A percentile compares a stretch with the other conserved stretches of the same genome.
These are phyloP conservation scores for Linnemannia hyalina DNA, from an alignment of 192 early-diverging fungal species.

Conservation along the genomic window DNA sequence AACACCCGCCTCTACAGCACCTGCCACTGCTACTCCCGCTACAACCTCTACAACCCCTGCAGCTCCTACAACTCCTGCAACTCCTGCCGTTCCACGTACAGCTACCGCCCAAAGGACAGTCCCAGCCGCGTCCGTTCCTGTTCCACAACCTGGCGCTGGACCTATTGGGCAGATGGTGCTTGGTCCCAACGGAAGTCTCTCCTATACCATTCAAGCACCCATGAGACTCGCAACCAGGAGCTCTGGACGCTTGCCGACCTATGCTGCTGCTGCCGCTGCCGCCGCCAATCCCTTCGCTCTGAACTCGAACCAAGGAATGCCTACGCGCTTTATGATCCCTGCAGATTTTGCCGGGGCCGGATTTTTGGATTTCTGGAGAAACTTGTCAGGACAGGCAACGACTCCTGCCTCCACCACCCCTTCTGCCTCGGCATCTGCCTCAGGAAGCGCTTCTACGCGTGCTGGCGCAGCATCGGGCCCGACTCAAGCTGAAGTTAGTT, in stretches of 20 bases:
- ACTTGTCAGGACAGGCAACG: conserved; percentile 15
- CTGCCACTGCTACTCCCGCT: neutral
- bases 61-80: neutral
- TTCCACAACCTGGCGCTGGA: conserved; percentile 8
- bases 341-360: conserved; percentile 20
- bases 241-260: neutral
- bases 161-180: conserved; percentile 33
- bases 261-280: conserved; percentile 16
- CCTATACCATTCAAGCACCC: conserved; percentile 19
- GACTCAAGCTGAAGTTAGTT: neutral
- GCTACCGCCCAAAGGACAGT: neutral
- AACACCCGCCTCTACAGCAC: neutral
- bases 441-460: neutral
- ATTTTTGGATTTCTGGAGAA: conserved; percentile 31
- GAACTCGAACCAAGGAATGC: neutral
- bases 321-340: conserved; percentile 28
- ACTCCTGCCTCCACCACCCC: neutral
- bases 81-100: neutral
- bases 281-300: conserved; percentile 16
- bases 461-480: neutral
- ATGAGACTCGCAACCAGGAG: neutral
- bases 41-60: neutral
- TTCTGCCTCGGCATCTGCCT: neutral
- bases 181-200: conserved; percentile 34
- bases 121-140: neutral